These are phyloP conservation scores for Talaromyces islandicus DNA, from an alignment of 2,329 filamentous ascomycete species.

Conservation along the genomic window DNA sequence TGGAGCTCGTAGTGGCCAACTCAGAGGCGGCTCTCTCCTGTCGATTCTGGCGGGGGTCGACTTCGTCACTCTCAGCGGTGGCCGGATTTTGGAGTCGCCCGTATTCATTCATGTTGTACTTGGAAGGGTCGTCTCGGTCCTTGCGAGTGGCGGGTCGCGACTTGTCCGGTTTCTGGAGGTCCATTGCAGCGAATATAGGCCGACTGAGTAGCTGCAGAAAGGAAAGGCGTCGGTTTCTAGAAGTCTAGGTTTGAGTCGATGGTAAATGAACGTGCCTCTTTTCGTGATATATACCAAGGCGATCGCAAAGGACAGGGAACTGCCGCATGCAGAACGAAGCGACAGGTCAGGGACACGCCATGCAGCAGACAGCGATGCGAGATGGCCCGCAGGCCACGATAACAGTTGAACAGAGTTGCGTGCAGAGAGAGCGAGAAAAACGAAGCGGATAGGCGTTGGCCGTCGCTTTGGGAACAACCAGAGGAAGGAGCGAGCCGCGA, in stretches of 20 bases:
- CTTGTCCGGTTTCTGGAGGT: slow-evolving; percentile 37
- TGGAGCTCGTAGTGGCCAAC: slow-evolving; percentile 12
- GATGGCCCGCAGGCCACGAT: slow-evolving; percentile 9
- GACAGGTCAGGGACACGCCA: slow-evolving; percentile 8
- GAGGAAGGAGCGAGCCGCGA: slow-evolving; percentile 5
- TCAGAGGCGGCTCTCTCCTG: slow-evolving; percentile 18
- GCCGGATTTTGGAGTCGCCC: slow-evolving; percentile 25
- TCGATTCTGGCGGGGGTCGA: slow-evolving; percentile 22
- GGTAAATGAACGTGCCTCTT: not conserved
- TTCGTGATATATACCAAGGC: not conserved
- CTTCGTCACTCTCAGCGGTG: slow-evolving; percentile 30
- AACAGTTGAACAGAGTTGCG: not conserved
- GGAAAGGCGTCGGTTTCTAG: not conserved
- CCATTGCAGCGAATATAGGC: slow-evolving; percentile 21
- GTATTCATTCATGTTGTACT: slow-evolving; percentile 30
- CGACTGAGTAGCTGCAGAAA: not conserved
- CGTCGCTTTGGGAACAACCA: not conserved
- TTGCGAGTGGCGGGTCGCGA: slow-evolving; percentile 25
- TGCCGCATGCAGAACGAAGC: slow-evolving; percentile 10
- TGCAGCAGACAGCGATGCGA: slow-evolving; percentile 1
- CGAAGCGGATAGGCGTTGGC: not conserved
- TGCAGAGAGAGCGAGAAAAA: not conserved
- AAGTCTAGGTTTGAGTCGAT: not conserved
- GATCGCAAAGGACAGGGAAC: not conserved
- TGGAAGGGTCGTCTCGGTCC: slow-evolving; percentile 31